These are phyloP conservation scores for Wakefieldia striispora DNA, from an alignment of 768 basidiomycete species.

Conservation along the genomic window DNA sequence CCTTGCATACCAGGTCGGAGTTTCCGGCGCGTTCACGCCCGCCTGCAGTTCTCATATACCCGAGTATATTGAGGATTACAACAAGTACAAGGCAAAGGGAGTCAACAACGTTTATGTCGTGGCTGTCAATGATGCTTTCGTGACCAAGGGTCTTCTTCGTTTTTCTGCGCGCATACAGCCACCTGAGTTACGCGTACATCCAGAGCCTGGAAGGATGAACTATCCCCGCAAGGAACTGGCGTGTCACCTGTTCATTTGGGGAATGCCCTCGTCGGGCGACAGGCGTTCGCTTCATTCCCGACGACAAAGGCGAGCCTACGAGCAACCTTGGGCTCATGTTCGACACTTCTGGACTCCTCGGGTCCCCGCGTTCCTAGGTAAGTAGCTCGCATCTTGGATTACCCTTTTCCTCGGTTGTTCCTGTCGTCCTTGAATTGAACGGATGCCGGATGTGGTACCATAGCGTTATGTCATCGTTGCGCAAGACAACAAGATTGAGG, in stretches of 20 bases:
- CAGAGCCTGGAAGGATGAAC: slow-evolving; percentile 66
- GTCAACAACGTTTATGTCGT: slow-evolving; percentile 70
- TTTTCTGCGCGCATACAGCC: slow-evolving; percentile 1
- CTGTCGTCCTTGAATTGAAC: not conserved
- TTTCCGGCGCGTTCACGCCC: slow-evolving; percentile 77
- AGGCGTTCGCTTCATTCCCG: slow-evolving; percentile 64
- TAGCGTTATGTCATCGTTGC: slow-evolving; percentile 57
- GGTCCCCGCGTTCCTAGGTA: slow-evolving; percentile 67
- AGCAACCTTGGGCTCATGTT: slow-evolving; percentile 54
- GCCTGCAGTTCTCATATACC: slow-evolving; percentile 66
- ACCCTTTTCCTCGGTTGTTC: not conserved
- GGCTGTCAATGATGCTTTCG: slow-evolving; percentile 78
- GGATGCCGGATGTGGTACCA: not conserved
- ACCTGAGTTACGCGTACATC: not conserved
- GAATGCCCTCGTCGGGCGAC: not conserved
- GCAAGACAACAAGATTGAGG: slow-evolving; percentile 55
- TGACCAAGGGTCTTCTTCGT: slow-evolving; percentile 40
- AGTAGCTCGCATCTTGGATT: not conserved
- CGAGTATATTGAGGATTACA: slow-evolving; percentile 61
- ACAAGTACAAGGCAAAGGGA: slow-evolving; percentile 75
- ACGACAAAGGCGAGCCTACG: slow-evolving; percentile 62
- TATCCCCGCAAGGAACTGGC: slow-evolving; percentile 59
- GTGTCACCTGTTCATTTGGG: slow-evolving; percentile 13
- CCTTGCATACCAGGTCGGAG: slow-evolving; percentile 40
- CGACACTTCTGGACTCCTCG: slow-evolving; percentile 61